Evolutionary conservation across 768 basidiomycete species (phyloP), one percentile per base, ranked within the genome.

Genomic region (Ramaria sp.): DNA sequence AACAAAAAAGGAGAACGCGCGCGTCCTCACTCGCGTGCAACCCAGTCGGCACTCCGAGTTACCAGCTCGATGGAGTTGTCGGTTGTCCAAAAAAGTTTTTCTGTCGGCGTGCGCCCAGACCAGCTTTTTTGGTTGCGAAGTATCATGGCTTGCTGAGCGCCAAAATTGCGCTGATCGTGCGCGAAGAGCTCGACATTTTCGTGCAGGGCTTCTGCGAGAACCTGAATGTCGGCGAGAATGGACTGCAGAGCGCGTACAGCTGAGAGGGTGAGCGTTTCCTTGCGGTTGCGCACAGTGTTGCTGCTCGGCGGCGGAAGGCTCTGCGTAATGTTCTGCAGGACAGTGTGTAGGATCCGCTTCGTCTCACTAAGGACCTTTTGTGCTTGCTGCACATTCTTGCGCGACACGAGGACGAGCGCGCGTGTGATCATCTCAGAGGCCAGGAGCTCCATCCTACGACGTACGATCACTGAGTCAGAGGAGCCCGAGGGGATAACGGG

Each of bases 131-230:
- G 96, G 63, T 94, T 89, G 24, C 95, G 79, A 12, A 99, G 73
- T 55, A 98, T 91, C 83, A 96, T 94, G 16, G 95, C 95, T 82
- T 96, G 96, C 66, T 99, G 96, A 55, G 96, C 94, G 52, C 91
- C 93, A 67, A 92, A 93, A 68, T 96, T 96, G 54, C 94, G 77
- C 64, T 93, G 88, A 67, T 94, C 91, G 64, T 88, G 83, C 30
- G 88, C 92, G 70, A 99, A 99, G 67, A 88, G 63, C 56, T 92
- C 91, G 8, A 88, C 82, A 61, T 93, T 89, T 63, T 96, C 88
- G 49, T 92, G 89, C 57, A 96, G 69, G 13, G 91, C 93, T 64
- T 96, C 94, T 1, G 82, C 77, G 55, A 97, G 70, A 8, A 83
- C 64, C 65, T 95, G 91, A 64, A 98, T 74, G 70, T 98, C 95